Conservation (phyloP, 495 filamentous ascomycete genomes). For the Parmelia sp. region DNA sequence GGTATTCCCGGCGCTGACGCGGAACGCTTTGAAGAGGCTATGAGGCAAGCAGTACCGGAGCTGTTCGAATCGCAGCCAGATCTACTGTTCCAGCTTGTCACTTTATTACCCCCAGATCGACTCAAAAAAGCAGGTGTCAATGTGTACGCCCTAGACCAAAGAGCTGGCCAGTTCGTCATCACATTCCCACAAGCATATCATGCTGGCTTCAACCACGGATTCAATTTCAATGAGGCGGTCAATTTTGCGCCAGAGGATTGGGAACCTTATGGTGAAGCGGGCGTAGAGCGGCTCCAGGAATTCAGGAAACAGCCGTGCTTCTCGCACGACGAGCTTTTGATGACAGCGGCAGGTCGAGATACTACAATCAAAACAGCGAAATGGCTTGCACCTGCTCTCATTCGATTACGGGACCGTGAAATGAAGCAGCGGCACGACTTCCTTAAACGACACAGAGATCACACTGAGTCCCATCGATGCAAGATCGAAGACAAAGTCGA, state of each 20-base stretch:
- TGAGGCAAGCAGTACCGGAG: slow-evolving; percentile 91
- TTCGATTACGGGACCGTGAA: slow-evolving; percentile 69
- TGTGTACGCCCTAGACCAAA: slow-evolving; percentile 88
- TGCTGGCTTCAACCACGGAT: slow-evolving; percentile 90
- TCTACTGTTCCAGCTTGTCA: slow-evolving; percentile 93
- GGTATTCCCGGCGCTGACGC: slow-evolving; percentile 92
- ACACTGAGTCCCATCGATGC: slow-evolving; percentile 42
- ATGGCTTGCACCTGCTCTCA: slow-evolving; percentile 85
- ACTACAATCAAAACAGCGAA: slow-evolving; percentile 87
- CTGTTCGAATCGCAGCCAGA: slow-evolving; percentile 96
- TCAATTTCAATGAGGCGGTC: slow-evolving; percentile 99
- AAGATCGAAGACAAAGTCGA: slow-evolving; percentile 34
- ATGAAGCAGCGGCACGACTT: slow-evolving; percentile 60
- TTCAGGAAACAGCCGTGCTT: slow-evolving; percentile 94
- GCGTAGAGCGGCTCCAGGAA: slow-evolving; percentile 76
- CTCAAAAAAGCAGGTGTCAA: slow-evolving; percentile 90
- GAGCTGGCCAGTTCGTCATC: slow-evolving; percentile 92
- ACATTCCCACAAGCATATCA: slow-evolving; percentile 92
- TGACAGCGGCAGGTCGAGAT: slow-evolving; percentile 75
- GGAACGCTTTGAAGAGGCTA: slow-evolving; percentile 88
- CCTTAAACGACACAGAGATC: slow-evolving; percentile 54
- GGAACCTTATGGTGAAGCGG: slow-evolving; percentile 86
- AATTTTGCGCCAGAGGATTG: slow-evolving; percentile 97
- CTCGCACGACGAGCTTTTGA: slow-evolving; percentile 92
- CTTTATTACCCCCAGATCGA: slow-evolving; percentile 86